Evolutionary conservation across 2,329 filamentous ascomycete species (phyloP), one percentile per base, ranked within the genome.

Genomic region (Microcera coccophila): DNA sequence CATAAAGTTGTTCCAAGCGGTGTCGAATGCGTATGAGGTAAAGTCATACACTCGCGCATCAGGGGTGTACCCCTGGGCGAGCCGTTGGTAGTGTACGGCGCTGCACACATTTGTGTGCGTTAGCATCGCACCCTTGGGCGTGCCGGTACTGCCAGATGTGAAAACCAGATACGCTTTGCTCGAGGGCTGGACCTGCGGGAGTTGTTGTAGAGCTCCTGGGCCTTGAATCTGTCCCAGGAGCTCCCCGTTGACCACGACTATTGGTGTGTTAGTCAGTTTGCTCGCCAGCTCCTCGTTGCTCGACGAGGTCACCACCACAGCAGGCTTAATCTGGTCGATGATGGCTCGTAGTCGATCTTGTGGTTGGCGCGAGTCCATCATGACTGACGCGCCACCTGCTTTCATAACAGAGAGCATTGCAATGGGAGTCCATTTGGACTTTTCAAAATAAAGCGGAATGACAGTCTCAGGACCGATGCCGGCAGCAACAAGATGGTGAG

Each of bases 111-210:
- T 26, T 7, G 12, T 12, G 22, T 26, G 22, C 7, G 22, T 7
- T 1, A 48, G 26, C 11, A 41, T 21, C 2, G 42, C 38, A 3
- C 46, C 50, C 31, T 53, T 53, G 2, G 50, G 50, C 5, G 36
- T 43, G 3, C 50, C 50, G 8, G 50, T 53, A 3, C 34, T 43
- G 7, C 50, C 46, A 2, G 57, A 43, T 5, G 51, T 43, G 17
- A 58, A 45, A 19, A 53, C 39, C n/a, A 45, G 42, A 18, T 24
- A 15, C n/a, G 32, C 7, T 7, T 8, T 32, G n/a, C 5, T 32
- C 5, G n/a, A 5, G 5, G 11, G 29, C 39, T 38, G n/a, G 31
- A 4, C 1, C 35, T 26, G 2, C 24, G 11, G n/a, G 7, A 8
- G 5, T 15, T 8, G 29, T 5, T 5, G 7, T 32, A 10, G 5